Conservation (phyloP, 2,329 filamentous ascomycete species). For the Huntiella abstrusa region DNA sequence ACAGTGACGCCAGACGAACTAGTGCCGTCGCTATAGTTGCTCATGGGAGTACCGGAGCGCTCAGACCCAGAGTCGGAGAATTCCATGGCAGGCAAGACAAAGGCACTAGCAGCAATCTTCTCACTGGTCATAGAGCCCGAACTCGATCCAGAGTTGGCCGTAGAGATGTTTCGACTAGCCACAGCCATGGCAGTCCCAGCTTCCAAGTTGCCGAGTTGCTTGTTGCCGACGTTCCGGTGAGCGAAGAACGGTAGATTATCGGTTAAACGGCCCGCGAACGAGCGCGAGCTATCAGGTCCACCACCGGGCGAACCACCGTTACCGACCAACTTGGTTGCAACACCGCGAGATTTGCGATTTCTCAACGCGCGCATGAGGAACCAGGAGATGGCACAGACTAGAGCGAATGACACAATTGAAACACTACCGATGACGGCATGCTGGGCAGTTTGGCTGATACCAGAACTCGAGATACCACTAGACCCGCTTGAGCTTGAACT, state of each 20-base stretch:
- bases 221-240: not conserved
- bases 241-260: constrained; percentile 5
- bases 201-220: constrained; percentile 4
- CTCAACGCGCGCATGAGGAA: constrained; percentile 8
- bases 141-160: not conserved
- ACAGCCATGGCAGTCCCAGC: not conserved
- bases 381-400: constrained; percentile 5
- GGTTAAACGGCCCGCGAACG: not conserved
- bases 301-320: not conserved
- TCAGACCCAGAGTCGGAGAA: not conserved
- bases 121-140: not conserved
- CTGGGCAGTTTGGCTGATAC: constrained; percentile 5
- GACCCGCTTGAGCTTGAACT: constrained; percentile 1
- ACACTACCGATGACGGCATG: constrained; percentile 8
- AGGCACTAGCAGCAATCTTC: not conserved
- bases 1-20: too few species aligned
- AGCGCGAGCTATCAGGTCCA: not conserved
- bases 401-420: constrained; percentile 8
- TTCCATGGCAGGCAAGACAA: not conserved
- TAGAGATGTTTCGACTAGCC: not conserved
- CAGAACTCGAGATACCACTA: not conserved
- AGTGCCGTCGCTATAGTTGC: too few species aligned
- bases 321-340: not conserved
- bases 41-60: too few species aligned
- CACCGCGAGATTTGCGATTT: not conserved